Evolutionary conservation across 23 red algal genomes (phyloP).

Genomic region (Gracilaria vermiculophylla): DNA sequence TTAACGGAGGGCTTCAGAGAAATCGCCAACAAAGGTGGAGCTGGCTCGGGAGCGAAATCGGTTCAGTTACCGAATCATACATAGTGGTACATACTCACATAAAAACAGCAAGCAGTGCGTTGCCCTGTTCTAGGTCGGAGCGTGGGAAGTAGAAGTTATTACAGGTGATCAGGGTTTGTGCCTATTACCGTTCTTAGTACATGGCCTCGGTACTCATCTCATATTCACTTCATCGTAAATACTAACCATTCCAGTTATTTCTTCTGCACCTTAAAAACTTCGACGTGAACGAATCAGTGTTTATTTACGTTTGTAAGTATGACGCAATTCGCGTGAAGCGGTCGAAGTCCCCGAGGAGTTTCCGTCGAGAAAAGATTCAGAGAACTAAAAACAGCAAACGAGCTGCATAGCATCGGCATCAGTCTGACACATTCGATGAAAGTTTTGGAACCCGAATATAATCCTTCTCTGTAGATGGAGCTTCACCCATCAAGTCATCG

Average conservation of each 20-base stretch:
- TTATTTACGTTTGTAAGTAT: no score
- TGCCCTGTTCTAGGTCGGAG: not conserved
- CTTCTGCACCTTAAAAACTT: not conserved
- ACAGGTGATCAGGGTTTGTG: not conserved
- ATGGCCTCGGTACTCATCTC: not conserved
- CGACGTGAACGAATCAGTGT: no score
- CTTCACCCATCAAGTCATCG: slow-evolving; percentile 48
- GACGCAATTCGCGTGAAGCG: not conserved
- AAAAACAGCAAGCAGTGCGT: not conserved
- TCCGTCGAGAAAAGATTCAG: not conserved
- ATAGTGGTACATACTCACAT: no score
- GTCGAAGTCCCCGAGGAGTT: no score
- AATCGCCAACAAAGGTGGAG: not conserved
- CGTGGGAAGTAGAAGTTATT: not conserved
- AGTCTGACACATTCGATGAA: slow-evolving; percentile 24
- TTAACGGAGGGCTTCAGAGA: no score
- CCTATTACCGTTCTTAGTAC: no score
- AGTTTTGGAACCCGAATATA: slow-evolving; percentile 59
- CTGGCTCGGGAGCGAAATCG: not conserved
- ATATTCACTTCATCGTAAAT: slow-evolving; percentile 10
- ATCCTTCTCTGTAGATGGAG: slow-evolving; percentile 41
- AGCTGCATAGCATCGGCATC: not conserved
- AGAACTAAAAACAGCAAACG: not conserved
- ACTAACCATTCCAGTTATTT: not conserved
- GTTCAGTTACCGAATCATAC: no score